phyloP scores from a whole-genome alignment of 2,329 filamentous ascomycete genomes.

The Tolypocladium sp. region DNA sequence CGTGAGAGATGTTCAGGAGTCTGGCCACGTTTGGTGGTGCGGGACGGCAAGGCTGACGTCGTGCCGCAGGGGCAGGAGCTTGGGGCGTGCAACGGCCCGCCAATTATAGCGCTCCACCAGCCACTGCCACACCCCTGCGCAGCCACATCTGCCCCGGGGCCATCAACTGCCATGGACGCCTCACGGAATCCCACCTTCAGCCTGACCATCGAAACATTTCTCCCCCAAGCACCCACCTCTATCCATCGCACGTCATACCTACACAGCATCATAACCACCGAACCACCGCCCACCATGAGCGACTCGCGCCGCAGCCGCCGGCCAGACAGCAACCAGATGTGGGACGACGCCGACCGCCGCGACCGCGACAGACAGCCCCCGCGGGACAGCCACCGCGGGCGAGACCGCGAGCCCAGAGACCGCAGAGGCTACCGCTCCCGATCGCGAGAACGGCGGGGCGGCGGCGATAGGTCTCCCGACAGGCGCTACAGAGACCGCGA shows the following conservation, averaged over 20 bases:
- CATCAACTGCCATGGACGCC: no score
- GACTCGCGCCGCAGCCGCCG: conserved; percentile 24
- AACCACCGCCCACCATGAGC: conserved; percentile 12
- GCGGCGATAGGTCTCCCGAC: conserved; percentile 7
- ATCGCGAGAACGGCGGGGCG: conserved; percentile 20
- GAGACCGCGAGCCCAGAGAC: conserved; percentile 19
- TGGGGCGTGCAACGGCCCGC: conserved; percentile 3
- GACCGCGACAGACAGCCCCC: conserved; percentile 20
- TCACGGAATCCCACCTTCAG: background rate
- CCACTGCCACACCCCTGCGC: background rate
- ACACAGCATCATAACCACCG: background rate
- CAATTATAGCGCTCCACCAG: conserved; percentile 9
- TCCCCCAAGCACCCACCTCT: background rate
- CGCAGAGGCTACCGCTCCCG: conserved; percentile 16
- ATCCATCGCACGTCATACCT: no score
- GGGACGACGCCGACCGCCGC: conserved; percentile 44
- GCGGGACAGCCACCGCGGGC: conserved; percentile 10
- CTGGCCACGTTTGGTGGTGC: conserved; percentile 2
- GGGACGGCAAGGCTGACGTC: conserved; percentile 14
- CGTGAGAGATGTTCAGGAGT: background rate
- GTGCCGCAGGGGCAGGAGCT: conserved; percentile 7
- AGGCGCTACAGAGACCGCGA: conserved; percentile 5
- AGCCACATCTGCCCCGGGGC: conserved; percentile 11
- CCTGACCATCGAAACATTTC: background rate
- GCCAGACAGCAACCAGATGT: conserved; percentile 49